These are phyloP conservation scores for Aureobasidium melanogenum DNA, from an alignment of 2,329 filamentous ascomycete species.

Conservation along the genomic window DNA sequence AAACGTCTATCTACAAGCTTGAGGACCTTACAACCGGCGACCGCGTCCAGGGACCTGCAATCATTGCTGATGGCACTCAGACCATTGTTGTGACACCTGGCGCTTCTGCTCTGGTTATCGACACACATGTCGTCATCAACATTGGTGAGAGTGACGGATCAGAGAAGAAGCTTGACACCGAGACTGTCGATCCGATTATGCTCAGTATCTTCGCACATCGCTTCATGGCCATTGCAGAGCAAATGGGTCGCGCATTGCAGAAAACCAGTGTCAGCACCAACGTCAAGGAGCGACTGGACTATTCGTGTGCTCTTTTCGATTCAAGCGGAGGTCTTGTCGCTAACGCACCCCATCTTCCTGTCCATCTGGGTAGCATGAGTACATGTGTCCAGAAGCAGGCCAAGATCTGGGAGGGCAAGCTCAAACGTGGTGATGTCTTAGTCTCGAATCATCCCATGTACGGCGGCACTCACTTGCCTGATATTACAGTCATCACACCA, in stretches of 20 bases:
- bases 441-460: conserved; percentile 80
- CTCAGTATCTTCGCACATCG: conserved; percentile 72
- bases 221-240: conserved; percentile 80
- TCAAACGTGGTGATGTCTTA: conserved; percentile 72
- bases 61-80: conserved; percentile 69
- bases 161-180: conserved; percentile 41
- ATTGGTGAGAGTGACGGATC: conserved; percentile 49
- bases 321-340: conserved; percentile 66
- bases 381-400: conserved; percentile 73
- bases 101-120: conserved; percentile 65
- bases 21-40: conserved; percentile 65
- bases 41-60: conserved; percentile 67
- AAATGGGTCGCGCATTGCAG: conserved; percentile 71
- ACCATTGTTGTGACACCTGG: conserved; percentile 83
- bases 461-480: conserved; percentile 73
- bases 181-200: conserved; percentile 64
- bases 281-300: conserved; percentile 74
- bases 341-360: conserved; percentile 70
- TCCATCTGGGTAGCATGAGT: conserved; percentile 78
- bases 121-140: conserved; percentile 85
- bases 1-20: conserved; percentile 78
- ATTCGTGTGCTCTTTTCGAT: conserved; percentile 75
- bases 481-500: conserved; percentile 73
- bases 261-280: conserved; percentile 75
- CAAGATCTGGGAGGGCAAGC: conserved; percentile 68